Conservation (phyloP, 2,329 filamentous ascomycete species). For the Fusarium nanum region DNA sequence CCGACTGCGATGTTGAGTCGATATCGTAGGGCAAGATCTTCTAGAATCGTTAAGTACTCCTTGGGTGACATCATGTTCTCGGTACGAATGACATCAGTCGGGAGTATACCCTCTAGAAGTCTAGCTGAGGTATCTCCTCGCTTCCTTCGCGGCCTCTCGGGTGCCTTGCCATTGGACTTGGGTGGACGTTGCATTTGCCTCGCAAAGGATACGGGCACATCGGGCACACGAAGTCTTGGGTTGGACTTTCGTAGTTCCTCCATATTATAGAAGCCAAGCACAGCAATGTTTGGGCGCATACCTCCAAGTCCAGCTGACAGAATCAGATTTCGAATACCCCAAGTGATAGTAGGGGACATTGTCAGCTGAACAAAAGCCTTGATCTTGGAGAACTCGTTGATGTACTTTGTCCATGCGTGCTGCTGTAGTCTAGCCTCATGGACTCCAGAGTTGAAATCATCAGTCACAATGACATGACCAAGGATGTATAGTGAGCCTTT, state of each 20-base stretch:
- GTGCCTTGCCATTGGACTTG: constrained; percentile 49
- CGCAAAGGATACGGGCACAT: constrained; percentile 54
- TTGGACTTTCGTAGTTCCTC: constrained; percentile 75
- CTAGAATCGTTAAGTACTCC: constrained; percentile 84
- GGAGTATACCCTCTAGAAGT: constrained; percentile 68
- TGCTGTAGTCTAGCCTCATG: constrained; percentile 86
- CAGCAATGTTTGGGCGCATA: constrained; percentile 89
- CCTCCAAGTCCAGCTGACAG: constrained; percentile 84
- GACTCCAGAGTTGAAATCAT: constrained; percentile 82
- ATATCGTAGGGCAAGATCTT: constrained; percentile 81
- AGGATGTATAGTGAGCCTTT: constrained; percentile 88
- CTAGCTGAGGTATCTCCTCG: constrained; percentile 67
- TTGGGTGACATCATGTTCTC: constrained; percentile 76
- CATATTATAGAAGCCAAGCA: constrained; percentile 83
- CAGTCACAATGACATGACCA: constrained; percentile 87
- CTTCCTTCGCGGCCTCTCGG: constrained; percentile 53
- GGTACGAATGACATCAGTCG: constrained; percentile 75
- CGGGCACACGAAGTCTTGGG: constrained; percentile 68
- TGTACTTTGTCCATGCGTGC: constrained; percentile 85
- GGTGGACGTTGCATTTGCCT: constrained; percentile 48
- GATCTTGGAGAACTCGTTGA: constrained; percentile 82
- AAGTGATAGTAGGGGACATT: constrained; percentile 84
- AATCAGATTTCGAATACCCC: constrained; percentile 86
- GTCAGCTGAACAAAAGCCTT: constrained; percentile 91
- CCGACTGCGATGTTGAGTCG: constrained; percentile 88